A percentile compares a stretch with the other conserved stretches of the same genome.
Evolutionary conservation across 1,139 yeast species (phyloP).

Genomic region (Candida pseudocylindracea): DNA sequence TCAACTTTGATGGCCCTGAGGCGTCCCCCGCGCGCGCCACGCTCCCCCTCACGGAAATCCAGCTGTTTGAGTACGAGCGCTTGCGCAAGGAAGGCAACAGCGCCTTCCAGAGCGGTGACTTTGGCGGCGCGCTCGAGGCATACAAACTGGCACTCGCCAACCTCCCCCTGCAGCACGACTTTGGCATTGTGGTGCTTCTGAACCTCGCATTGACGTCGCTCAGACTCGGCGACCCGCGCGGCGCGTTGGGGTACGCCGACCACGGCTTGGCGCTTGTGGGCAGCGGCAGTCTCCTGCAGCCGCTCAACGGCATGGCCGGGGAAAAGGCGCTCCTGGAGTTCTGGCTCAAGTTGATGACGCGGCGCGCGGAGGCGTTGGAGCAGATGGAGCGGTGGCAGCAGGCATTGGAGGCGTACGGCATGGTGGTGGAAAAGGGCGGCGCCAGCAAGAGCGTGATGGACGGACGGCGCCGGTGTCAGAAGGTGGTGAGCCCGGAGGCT

Average conservation of each 20-base stretch:
- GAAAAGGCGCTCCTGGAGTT: conserved; percentile 28
- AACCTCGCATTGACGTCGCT: conserved; percentile 54
- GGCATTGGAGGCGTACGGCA: conserved; percentile 38
- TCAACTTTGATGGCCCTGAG: too few species aligned
- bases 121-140: conserved; percentile 33
- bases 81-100: conserved; percentile 36
- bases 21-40: background rate
- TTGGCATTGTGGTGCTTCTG: conserved; percentile 46
- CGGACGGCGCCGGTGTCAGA: conserved; percentile 61
- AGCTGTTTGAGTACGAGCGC: conserved; percentile 28
- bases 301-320: too few species aligned
- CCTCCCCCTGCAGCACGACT: conserved; percentile 44
- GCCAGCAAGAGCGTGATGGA: conserved; percentile 46
- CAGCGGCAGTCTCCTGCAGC: conserved; percentile 9
- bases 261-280: conserved; percentile 27
- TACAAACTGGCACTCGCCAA: conserved; percentile 40
- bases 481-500: conserved; percentile 27
- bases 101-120: conserved; percentile 67
- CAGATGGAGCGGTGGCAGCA: conserved; percentile 45
- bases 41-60: conserved; percentile 14
- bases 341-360: conserved; percentile 40
- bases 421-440: conserved; percentile 39
- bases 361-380: conserved; percentile 73
- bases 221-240: conserved; percentile 55
- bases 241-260: conserved; percentile 29